A percentile compares a stretch with the other conserved stretches of the same genome.
Conservation (phyloP, 768 basidiomycete species). For the Hygrocybe coccinea region DNA sequence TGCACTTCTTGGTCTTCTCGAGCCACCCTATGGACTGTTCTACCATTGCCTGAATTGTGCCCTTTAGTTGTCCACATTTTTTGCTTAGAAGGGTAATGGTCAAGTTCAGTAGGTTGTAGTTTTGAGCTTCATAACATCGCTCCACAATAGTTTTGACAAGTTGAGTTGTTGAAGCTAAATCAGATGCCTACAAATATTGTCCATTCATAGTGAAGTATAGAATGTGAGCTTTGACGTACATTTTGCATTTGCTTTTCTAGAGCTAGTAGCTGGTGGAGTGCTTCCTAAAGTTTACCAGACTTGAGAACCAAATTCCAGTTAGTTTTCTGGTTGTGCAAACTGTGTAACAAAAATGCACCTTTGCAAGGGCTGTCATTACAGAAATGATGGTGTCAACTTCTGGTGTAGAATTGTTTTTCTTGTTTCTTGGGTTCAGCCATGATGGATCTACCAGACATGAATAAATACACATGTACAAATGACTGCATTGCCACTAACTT, state of each 20-base stretch:
- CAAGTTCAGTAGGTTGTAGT: conserved; percentile 67
- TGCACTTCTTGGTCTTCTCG: too few relatives aligned
- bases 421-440: too few relatives aligned
- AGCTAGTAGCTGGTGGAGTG: conserved; percentile 79
- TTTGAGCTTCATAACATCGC: conserved; percentile 64
- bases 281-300: conserved; percentile 80
- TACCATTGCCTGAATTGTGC: too few relatives aligned
- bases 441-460: conserved; percentile 39
- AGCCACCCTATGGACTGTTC: too few relatives aligned
- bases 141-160: too few relatives aligned
- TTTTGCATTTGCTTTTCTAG: conserved; percentile 97
- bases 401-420: conserved; percentile 78
- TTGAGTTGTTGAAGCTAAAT: too few relatives aligned
- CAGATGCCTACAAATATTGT: conserved; percentile 58
- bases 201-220: background rate
- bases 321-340: background rate
- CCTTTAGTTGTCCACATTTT: conserved; percentile 96
- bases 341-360: conserved; percentile 46
- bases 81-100: conserved; percentile 72
- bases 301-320: conserved; percentile 26
- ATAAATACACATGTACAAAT: too few relatives aligned
- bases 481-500: conserved; percentile 34
- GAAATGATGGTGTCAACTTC: conserved; percentile 77
- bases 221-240: conserved; percentile 39
- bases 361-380: conserved; percentile 59